Conservation (phyloP, 2,329 filamentous ascomycete species). For the Catunica adiposa region DNA sequence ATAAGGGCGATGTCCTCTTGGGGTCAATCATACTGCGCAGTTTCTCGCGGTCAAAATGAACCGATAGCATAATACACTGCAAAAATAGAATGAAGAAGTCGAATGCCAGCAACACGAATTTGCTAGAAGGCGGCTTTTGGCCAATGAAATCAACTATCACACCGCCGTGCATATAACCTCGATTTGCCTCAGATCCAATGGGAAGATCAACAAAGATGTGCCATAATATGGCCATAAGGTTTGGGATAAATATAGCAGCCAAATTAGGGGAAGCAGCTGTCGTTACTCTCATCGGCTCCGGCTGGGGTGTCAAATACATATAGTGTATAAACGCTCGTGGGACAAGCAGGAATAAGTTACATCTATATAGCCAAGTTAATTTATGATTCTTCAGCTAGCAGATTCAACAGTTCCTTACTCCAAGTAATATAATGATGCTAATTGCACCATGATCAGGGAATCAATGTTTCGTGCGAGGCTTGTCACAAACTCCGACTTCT, state of each 20-base stretch:
- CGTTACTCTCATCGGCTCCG: conserved; percentile 37
- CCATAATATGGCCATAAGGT: conserved; percentile 42
- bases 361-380: conserved; percentile 26
- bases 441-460: conserved; percentile 45
- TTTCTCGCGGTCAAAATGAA: conserved; percentile 43
- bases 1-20: conserved; percentile 7
- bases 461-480: conserved; percentile 46
- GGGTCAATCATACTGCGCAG: conserved; percentile 23
- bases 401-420: conserved; percentile 32
- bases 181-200: conserved; percentile 40
- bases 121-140: conserved; percentile 44
- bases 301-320: conserved; percentile 47
- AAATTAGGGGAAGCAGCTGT: conserved; percentile 42
- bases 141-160: conserved; percentile 52
- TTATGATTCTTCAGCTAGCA: no score
- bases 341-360: conserved; percentile 46
- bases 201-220: conserved; percentile 41
- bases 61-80: conserved; percentile 48
- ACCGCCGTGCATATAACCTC: conserved; percentile 51
- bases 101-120: conserved; percentile 35
- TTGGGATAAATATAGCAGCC: conserved; percentile 40
- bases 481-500: conserved; percentile 44
- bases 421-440: conserved; percentile 53
- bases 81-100: conserved; percentile 39
- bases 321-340: conserved; percentile 43